These are phyloP conservation scores for Chaetoceros tenuissimus DNA, from an alignment of 108 stramenopile species.

Conservation along the genomic window DNA sequence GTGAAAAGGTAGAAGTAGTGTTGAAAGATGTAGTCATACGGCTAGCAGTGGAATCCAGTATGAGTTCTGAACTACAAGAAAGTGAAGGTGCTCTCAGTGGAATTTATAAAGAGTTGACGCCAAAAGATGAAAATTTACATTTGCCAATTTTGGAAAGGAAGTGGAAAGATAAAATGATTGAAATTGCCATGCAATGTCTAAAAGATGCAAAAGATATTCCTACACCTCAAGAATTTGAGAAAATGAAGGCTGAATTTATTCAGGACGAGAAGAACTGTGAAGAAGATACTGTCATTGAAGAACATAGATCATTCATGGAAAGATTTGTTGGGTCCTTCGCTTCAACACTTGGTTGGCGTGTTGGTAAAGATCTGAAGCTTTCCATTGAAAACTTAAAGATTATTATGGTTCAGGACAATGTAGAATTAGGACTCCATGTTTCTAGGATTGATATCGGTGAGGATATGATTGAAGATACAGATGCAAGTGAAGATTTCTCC, in stretches of 20 bases:
- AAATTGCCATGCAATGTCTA: not conserved
- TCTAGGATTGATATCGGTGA: not conserved
- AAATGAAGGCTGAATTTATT: not conserved
- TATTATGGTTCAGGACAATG: not conserved
- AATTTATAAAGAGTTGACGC: not conserved
- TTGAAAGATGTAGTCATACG: slow-evolving; percentile 32
- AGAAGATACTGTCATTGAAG: not conserved
- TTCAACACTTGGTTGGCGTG: not conserved
- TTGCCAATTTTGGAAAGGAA: not conserved
- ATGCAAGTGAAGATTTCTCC: too few species aligned
- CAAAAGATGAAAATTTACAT: not conserved
- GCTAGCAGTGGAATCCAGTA: slow-evolving; percentile 16
- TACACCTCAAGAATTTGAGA: not conserved
- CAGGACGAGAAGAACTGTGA: not conserved
- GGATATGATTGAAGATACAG: too few species aligned
- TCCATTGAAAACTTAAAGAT: not conserved
- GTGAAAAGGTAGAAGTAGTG: slow-evolving; percentile 19
- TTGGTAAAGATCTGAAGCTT: not conserved
- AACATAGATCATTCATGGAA: not conserved
- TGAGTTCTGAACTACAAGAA: not conserved
- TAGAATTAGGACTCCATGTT: not conserved
- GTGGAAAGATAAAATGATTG: slow-evolving; percentile 20
- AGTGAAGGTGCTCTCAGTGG: not conserved
- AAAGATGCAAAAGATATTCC: not conserved
- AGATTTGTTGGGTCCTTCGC: not conserved